Percentiles rank a stretch among this genome's conserved stretches.
Evolutionary conservation across 768 basidiomycete species (phyloP).

Genomic region (Krasilnikovozyma curviuscula): DNA sequence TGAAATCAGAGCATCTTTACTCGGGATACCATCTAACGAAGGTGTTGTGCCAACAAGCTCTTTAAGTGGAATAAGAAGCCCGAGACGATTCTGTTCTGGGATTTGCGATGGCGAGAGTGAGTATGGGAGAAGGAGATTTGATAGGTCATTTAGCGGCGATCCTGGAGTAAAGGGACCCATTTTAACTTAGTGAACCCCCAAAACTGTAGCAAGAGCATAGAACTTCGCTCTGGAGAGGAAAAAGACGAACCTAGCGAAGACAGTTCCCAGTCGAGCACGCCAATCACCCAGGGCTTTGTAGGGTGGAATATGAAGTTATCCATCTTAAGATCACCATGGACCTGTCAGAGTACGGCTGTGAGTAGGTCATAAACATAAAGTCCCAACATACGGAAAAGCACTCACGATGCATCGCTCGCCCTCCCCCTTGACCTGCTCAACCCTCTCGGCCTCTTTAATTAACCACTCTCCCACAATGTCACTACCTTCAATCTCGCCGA

Average conservation of each 20-base stretch:
- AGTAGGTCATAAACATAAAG: neutral
- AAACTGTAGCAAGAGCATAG: slow-evolving; percentile 1
- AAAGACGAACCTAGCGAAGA: slow-evolving; percentile 67
- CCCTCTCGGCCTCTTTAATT: slow-evolving; percentile 31
- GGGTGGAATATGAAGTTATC: slow-evolving; percentile 87
- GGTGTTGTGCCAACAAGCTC: neutral
- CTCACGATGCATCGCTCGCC: slow-evolving; percentile 51
- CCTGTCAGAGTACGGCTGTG: neutral
- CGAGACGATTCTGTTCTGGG: slow-evolving; percentile 11
- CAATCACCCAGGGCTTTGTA: slow-evolving; percentile 76
- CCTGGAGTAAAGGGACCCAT: neutral
- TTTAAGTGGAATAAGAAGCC: neutral
- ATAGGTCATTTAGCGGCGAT: slow-evolving; percentile 58
- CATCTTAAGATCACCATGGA: slow-evolving; percentile 90
- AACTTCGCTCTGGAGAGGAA: neutral
- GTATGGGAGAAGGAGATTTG: slow-evolving; percentile 78
- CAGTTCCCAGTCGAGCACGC: slow-evolving; percentile 92
- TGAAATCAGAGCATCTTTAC: neutral
- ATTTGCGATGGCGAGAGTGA: slow-evolving; percentile 20
- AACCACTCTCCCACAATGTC: slow-evolving; percentile 62
- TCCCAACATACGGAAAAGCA: neutral
- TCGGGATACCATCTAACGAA: neutral
- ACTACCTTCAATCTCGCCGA: slow-evolving; percentile 57
- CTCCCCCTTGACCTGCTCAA: slow-evolving; percentile 52
- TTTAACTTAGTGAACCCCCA: slow-evolving; percentile 18